Conservation (phyloP, 805 yeast species). For the Komagataella ulmi region DNA sequence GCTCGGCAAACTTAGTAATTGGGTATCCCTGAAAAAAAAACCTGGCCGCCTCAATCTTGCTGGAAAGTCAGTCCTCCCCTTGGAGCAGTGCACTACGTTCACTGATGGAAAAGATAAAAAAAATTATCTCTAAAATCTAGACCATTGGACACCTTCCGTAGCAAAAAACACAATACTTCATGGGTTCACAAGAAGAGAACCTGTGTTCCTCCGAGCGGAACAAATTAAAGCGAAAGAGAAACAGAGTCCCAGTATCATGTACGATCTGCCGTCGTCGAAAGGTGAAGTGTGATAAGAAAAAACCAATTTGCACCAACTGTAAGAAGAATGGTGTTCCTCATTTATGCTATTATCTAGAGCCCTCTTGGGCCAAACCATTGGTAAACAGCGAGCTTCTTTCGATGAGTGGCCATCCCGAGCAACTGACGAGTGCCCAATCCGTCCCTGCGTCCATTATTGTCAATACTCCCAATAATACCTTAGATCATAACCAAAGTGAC, state of each 20-base stretch:
- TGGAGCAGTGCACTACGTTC: background rate
- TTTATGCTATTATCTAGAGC: slow-evolving; percentile 43
- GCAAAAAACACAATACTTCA: background rate
- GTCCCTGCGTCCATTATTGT: background rate
- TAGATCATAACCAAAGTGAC: background rate
- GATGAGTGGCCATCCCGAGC: background rate
- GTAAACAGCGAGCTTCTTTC: slow-evolving; percentile 15
- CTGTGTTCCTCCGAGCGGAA: background rate
- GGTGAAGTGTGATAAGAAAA: slow-evolving; percentile 27
- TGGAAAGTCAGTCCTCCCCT: background rate
- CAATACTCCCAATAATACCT: background rate
- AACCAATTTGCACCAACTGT: slow-evolving; percentile 46
- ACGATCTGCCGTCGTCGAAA: slow-evolving; percentile 23
- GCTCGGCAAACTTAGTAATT: background rate
- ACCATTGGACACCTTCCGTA: background rate
- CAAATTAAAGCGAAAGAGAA: background rate
- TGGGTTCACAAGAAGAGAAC: background rate
- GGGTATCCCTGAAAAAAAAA: background rate
- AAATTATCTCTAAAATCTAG: background rate
- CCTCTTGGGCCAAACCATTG: slow-evolving; percentile 42
- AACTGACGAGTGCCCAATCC: background rate
- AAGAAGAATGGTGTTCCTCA: slow-evolving; percentile 44
- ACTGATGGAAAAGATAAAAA: background rate
- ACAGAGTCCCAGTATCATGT: slow-evolving; percentile 23
- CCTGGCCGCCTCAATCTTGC: background rate